phyloP scores from a whole-genome alignment of 192 early-diverging fungal species.

The Entomortierella beljakovae region DNA sequence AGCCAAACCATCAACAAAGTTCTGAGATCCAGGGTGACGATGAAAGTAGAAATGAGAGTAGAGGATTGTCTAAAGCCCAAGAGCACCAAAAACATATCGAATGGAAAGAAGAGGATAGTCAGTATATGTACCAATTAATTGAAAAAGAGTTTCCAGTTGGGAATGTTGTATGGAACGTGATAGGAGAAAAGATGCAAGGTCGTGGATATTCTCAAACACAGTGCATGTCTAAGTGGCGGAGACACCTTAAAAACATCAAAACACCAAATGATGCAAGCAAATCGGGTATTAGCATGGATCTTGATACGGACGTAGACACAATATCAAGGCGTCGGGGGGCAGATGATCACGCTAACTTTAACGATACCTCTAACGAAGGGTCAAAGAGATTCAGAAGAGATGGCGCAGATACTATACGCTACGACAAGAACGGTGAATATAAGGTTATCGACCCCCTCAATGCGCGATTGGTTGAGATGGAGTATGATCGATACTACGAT shows the following conservation, averaged over 20 bases:
- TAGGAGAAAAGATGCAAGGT: slow-evolving; percentile 47
- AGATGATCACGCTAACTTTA: slow-evolving; percentile 10
- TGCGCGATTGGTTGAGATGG: slow-evolving; percentile 33
- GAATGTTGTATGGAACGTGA: slow-evolving; percentile 51
- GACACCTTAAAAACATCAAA: slow-evolving; percentile 50
- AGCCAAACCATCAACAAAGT: not conserved
- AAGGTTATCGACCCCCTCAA: slow-evolving; percentile 5
- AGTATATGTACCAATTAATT: slow-evolving; percentile 48
- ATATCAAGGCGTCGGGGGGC: slow-evolving; percentile 13
- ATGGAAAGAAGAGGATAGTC: slow-evolving; percentile 55
- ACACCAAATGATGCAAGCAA: slow-evolving; percentile 20
- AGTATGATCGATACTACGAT: slow-evolving; percentile 49
- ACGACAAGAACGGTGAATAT: slow-evolving; percentile 4
- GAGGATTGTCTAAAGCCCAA: slow-evolving; percentile 12
- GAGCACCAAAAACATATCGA: slow-evolving; percentile 54
- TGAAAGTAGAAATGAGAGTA: not conserved
- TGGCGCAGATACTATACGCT: not conserved
- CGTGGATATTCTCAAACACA: slow-evolving; percentile 53
- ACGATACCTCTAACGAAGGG: slow-evolving; percentile 1
- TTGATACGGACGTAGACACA: slow-evolving; percentile 26
- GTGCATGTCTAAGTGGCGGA: slow-evolving; percentile 54
- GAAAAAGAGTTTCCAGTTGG: slow-evolving; percentile 52
- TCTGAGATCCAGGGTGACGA: no score
- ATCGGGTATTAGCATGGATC: slow-evolving; percentile 27
- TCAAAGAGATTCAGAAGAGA: slow-evolving; percentile 23